These are phyloP conservation scores for Ochetophila trinervis DNA, from an alignment of 306 rosid genomes.

Conservation along the genomic window DNA sequence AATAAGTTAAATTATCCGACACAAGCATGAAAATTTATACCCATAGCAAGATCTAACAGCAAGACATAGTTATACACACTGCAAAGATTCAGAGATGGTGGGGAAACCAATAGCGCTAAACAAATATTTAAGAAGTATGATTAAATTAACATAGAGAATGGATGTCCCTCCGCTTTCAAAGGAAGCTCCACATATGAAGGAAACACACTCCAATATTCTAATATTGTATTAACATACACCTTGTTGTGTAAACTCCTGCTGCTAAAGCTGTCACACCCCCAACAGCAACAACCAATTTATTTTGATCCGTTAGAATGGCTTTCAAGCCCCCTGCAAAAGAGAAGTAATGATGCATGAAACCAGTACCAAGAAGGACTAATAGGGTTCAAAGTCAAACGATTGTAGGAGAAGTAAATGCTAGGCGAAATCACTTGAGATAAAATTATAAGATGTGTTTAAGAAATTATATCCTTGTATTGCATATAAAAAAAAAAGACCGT, in stretches of 20 bases:
- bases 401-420: not conserved
- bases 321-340: slow-evolving; percentile 78
- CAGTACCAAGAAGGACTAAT: too few species aligned
- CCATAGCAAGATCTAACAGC: too few species aligned
- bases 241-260: slow-evolving; percentile 94
- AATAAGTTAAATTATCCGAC: too few species aligned
- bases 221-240: slow-evolving; percentile 48
- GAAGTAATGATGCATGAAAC: slow-evolving; percentile 1
- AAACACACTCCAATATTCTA: slow-evolving; percentile 3
- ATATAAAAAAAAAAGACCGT: too few species aligned
- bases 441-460: not conserved
- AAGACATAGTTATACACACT: not conserved
- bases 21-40: too few species aligned
- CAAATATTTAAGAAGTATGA: not conserved
- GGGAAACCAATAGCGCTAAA: not conserved
- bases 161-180: not conserved
- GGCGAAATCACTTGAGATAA: not conserved
- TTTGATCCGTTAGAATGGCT: slow-evolving; percentile 96
- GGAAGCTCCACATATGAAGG: not conserved
- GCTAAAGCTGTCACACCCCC: slow-evolving; percentile 98
- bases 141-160: not conserved
- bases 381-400: not conserved
- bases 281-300: slow-evolving; percentile 91
- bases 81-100: not conserved
- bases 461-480: not conserved